Percentiles rank a stretch among this genome's conserved stretches.
Conservation (phyloP, 495 filamentous ascomycete genomes). For the Xylaria palmicola region DNA sequence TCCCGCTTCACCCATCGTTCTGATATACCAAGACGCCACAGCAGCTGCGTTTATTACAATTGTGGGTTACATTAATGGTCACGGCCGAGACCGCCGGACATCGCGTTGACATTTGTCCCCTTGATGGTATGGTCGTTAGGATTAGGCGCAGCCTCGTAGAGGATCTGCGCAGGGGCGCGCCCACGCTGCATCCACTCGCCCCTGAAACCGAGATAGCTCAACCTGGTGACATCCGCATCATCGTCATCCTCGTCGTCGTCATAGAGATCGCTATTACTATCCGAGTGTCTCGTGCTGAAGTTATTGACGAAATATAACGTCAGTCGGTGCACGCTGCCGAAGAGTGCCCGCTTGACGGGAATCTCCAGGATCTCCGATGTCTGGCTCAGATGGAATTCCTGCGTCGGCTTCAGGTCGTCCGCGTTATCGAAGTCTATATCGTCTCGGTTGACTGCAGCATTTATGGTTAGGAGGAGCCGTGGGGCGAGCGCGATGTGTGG, state of each 20-base stretch:
- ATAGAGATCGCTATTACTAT: neutral
- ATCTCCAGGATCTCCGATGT: constrained; percentile 83
- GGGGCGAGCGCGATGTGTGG: neutral
- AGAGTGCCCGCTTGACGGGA: constrained; percentile 80
- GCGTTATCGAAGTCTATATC: constrained; percentile 81
- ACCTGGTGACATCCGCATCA: constrained; percentile 72
- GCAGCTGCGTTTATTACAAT: too few species aligned
- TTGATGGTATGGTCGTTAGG: constrained; percentile 73
- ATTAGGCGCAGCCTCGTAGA: constrained; percentile 94
- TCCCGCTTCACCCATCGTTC: too few species aligned
- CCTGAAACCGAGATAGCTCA: constrained; percentile 87
- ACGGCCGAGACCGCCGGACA: too few species aligned
- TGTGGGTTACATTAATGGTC: too few species aligned
- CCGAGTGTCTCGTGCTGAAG: constrained; percentile 34
- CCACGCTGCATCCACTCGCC: constrained; percentile 87
- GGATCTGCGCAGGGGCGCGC: constrained; percentile 75
- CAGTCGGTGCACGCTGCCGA: constrained; percentile 74
- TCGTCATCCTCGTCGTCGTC: constrained; percentile 53
- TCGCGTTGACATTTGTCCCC: too few species aligned
- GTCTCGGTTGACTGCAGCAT: constrained; percentile 61
- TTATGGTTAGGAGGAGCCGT: neutral
- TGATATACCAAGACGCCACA: too few species aligned
- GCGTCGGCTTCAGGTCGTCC: constrained; percentile 66
- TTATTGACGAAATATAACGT: constrained; percentile 83
- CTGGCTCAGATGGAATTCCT: constrained; percentile 74